Evolutionary conservation across 495 filamentous ascomycete species (phyloP), one percentile per base, ranked within the genome.

Genomic region (Penicillium pulvis): DNA sequence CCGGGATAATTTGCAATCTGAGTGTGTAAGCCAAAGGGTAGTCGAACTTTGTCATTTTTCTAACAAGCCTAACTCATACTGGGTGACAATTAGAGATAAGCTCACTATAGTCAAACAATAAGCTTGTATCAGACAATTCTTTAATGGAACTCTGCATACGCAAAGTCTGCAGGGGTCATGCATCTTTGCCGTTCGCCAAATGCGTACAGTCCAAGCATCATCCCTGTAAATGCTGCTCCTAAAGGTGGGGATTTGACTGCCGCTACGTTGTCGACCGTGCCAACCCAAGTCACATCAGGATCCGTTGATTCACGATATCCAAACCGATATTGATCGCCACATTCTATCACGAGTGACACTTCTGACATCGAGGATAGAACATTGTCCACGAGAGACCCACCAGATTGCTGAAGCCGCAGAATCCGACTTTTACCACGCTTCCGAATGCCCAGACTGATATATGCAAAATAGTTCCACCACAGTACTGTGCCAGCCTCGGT

Each of bases 161-260:
- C 54, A 62, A 80, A 79, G 49, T 79, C 78, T 2, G 76, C 78
- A 8, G 78, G 74, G 17, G 53, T 61, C 41, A 74, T 57, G 41
- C 70, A 73, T n/a, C 65, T 55, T 36, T 79, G 73, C 0, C 67
- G 59, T 36, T 77, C 72, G 12, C 75, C 76, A 67, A 76, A 76
- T n/a, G 72, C 59, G 64, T 80, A 80, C 19, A 79, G 11, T 1
- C 78, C 76, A 35, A 78, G 55, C 76, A 79, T 76, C 67, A 76
- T 63, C 14, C 60, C 60, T 17, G 71, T 74, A 51, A 80, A 79
- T 2, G 62, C 53, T 0, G 67, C 70, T 0, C 77, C 76, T 2
- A 78, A 64, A 1, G 71, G 64, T 7, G 77, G 71, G 19, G 66
- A 57, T 33, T 60, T 56, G 0, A 69, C 70, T 46, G 76, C 64